Conservation (phyloP, 106 monocot species). For the Acorus gramineus region DNA sequence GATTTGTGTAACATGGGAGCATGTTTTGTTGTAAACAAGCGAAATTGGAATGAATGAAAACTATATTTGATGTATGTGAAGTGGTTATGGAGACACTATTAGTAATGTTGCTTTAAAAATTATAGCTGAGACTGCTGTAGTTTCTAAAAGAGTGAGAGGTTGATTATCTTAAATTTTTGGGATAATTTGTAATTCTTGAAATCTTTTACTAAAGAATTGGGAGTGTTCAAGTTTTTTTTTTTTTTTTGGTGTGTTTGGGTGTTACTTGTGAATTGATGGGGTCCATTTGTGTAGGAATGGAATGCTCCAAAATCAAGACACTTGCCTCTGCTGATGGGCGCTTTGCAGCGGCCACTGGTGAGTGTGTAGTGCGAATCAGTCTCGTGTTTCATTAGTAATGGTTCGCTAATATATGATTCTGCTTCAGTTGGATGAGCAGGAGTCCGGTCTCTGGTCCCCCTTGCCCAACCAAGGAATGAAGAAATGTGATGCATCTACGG, state of each 20-base stretch:
- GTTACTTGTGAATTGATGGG: background rate
- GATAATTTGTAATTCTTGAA: too few relatives aligned
- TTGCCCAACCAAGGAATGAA: slow-evolving; percentile 65
- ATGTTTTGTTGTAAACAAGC: too few relatives aligned
- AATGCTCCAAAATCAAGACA: slow-evolving; percentile 81
- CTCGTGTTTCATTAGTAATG: too few relatives aligned
- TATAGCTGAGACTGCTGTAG: too few relatives aligned
- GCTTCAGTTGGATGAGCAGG: slow-evolving; percentile 35
- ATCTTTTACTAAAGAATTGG: background rate
- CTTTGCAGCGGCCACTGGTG: slow-evolving; percentile 52
- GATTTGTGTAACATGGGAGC: too few relatives aligned
- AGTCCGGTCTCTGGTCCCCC: slow-evolving; percentile 63
- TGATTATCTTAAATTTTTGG: too few relatives aligned
- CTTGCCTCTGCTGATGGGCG: slow-evolving; percentile 52
- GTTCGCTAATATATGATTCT: background rate
- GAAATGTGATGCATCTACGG: slow-evolving; percentile 27
- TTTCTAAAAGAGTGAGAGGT: too few relatives aligned
- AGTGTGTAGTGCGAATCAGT: slow-evolving; percentile 11
- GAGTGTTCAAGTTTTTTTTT: background rate
- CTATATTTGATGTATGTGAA: too few relatives aligned
- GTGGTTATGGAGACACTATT: too few relatives aligned
- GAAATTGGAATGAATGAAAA: too few relatives aligned
- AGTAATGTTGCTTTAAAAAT: too few relatives aligned
- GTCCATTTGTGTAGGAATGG: slow-evolving; percentile 53
- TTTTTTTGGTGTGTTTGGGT: background rate